These are phyloP conservation scores for Lizonia empirigonia DNA, from an alignment of 2,329 filamentous ascomycete species.

Conservation along the genomic window DNA sequence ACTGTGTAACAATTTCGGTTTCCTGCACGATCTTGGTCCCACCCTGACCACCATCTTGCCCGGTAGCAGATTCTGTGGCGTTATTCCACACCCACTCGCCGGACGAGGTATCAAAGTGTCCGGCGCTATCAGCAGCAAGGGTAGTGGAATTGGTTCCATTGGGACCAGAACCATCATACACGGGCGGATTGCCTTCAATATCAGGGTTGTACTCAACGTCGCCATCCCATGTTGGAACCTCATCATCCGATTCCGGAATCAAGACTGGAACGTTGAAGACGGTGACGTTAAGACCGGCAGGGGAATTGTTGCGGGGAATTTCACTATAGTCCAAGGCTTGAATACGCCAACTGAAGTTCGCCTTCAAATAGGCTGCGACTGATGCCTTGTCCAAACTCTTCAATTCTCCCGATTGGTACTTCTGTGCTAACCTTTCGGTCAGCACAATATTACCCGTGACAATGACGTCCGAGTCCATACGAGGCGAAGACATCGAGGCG, in stretches of 20 bases:
- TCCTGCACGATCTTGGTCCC: not conserved
- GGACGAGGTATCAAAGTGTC: conserved; percentile 17
- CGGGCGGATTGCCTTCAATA: conserved; percentile 35
- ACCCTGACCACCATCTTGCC: not conserved
- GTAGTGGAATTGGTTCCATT: conserved; percentile 24
- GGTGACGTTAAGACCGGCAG: conserved; percentile 39
- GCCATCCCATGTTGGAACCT: conserved; percentile 36
- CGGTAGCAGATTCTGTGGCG: conserved; percentile 8
- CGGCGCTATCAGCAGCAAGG: conserved; percentile 15
- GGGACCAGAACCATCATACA: conserved; percentile 25
- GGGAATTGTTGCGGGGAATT: conserved; percentile 35
- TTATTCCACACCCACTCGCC: conserved; percentile 27
- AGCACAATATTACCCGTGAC: conserved; percentile 51
- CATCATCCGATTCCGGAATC: conserved; percentile 30
- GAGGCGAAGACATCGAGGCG: conserved; percentile 46
- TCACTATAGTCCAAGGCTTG: conserved; percentile 38
- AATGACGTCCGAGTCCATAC: conserved; percentile 43
- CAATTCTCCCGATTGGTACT: conserved; percentile 32
- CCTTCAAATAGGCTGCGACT: conserved; percentile 35
- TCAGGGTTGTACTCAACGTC: conserved; percentile 30
- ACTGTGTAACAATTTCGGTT: conserved; percentile 14
- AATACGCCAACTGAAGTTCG: conserved; percentile 41
- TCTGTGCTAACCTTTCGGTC: conserved; percentile 43
- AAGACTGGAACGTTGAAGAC: conserved; percentile 33
- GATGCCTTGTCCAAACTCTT: conserved; percentile 28